Evolutionary conservation across 2,329 filamentous ascomycete genomes (phyloP), one percentile per base, ranked within the genome.

Genomic region (Coleophoma crateriformis): DNA sequence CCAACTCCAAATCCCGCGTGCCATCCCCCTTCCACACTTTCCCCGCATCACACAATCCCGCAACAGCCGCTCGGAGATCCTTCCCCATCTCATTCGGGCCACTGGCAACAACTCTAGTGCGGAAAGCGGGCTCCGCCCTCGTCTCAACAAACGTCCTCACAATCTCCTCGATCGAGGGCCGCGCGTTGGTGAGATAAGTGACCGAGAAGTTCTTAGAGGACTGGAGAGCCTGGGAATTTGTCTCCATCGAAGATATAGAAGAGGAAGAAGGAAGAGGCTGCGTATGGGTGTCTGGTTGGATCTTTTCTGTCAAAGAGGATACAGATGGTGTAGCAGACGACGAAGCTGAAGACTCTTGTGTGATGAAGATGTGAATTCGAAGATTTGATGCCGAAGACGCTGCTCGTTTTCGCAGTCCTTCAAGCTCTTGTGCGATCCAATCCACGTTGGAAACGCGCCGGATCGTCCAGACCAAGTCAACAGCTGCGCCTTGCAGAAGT

Each of bases 401-500:
- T 2, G 68, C 64, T 7, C 67, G 67, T 4, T 66, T 67, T 10
- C 86, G 65, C 7, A 71, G 54, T 2, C 51, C 50, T 11, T 73
- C 68, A 11, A 87, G 66, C 61, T 88, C 84, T 6, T 68, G 59
- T 22, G 67, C 65, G 10, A 87, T 68, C 82, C 84, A 88, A 17
- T 72, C 68, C 14, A 79, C 63, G 53, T 87, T 78, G 7, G 65
- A 61, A 7, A 68, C 67, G 38, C 76, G 74, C 13, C 82, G 73
- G 35, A 87, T 71, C 2, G 78, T 76, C 84, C 84, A 88, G 49
- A 86, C 68, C n/a, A 88, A 75, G 57, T 83, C 77, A 2, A 86
- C 62, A 51, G 70, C 54, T 10, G 50, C 47, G 17, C 33, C 41
- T 38, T 33, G 35, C 37, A 51, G 41, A 3, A 27, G 11, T 14